Conservation (phyloP, 2,329 filamentous ascomycete species). For the Fusarium robinianum region DNA sequence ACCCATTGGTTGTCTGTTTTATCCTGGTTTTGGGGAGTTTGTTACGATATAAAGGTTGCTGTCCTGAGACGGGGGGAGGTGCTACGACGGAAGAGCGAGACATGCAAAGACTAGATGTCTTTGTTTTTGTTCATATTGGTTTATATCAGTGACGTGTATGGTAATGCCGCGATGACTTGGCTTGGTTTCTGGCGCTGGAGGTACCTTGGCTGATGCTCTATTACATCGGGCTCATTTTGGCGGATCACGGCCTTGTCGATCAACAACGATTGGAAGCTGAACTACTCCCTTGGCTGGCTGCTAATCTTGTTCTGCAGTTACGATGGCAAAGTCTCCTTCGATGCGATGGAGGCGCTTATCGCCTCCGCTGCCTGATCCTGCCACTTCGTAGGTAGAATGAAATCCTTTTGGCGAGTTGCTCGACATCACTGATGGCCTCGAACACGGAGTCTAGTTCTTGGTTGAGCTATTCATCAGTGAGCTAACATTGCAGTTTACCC, state of each 20-base stretch:
- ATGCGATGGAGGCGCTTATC: constrained; percentile 17
- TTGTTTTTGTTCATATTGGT: constrained; percentile 5
- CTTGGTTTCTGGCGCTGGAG: constrained; percentile 24
- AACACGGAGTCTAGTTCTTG: no score
- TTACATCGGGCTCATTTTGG: constrained; percentile 18
- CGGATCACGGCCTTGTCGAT: constrained; percentile 33
- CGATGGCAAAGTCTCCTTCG: constrained; percentile 14
- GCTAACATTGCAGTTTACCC: constrained; percentile 28
- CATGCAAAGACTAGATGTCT: constrained; percentile 14
- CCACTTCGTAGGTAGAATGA: no score
- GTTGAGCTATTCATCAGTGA: constrained; percentile 24
- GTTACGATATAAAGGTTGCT: constrained; percentile 10
- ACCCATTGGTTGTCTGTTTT: constrained; percentile 12
- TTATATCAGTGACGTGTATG: constrained; percentile 27
- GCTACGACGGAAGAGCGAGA: constrained; percentile 5
- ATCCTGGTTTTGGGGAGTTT: constrained; percentile 22
- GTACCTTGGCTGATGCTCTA: constrained; percentile 12
- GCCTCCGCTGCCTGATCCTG: neutral
- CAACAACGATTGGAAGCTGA: constrained; percentile 34
- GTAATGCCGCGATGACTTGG: constrained; percentile 33
- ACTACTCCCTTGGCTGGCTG: constrained; percentile 22
- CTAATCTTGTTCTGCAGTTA: constrained; percentile 41
- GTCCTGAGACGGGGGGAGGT: constrained; percentile 12
- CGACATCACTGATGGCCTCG: constrained; percentile 10
- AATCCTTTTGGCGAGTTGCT: constrained; percentile 12